A percentile compares a stretch with the other conserved stretches of the same genome.
Evolutionary conservation across 306 rosid genomes (phyloP).

Genomic region (Castanopsis chinensis): DNA sequence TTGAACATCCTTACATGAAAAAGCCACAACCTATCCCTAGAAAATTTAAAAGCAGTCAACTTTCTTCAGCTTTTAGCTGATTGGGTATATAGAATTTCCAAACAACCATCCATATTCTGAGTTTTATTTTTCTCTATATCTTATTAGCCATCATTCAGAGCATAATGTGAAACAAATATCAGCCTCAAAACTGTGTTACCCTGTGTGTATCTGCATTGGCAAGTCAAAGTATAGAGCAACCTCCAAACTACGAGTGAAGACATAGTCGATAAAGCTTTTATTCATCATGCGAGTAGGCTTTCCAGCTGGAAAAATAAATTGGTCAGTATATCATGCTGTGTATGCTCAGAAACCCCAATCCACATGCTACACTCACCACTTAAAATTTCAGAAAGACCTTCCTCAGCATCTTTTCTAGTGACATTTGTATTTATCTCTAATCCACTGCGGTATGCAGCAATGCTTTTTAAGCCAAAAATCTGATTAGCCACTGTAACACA

Average conservation of each 20-base stretch:
- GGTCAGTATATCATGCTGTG: constrained; percentile 20
- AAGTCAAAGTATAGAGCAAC: constrained; percentile 69
- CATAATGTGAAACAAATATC: constrained; percentile 11
- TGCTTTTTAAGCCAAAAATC: constrained; percentile 74
- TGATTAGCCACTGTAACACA: constrained; percentile 52
- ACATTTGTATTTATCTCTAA: constrained; percentile 73
- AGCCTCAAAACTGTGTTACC: constrained; percentile 40
- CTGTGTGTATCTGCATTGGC: constrained; percentile 96
- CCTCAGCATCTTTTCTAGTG: constrained; percentile 58
- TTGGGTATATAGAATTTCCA: not conserved
- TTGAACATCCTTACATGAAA: not conserved
- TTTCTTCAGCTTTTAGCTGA: not conserved
- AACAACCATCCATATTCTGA: not conserved
- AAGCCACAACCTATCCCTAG: not conserved
- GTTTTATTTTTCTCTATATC: constrained; percentile 7
- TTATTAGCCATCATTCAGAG: constrained; percentile 16
- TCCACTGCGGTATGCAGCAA: constrained; percentile 86
- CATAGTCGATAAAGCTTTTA: constrained; percentile 68
- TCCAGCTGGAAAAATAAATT: constrained; percentile 56
- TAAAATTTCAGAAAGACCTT: constrained; percentile 59
- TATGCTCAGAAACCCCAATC: constrained; percentile 12
- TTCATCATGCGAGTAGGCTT: constrained; percentile 61
- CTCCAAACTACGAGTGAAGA: constrained; percentile 75
- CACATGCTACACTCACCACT: constrained; percentile 42
- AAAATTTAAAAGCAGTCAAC: constrained; percentile 12